Conservation (phyloP, 1,139 yeast genomes). For the Kluyveromyces sp. region DNA sequence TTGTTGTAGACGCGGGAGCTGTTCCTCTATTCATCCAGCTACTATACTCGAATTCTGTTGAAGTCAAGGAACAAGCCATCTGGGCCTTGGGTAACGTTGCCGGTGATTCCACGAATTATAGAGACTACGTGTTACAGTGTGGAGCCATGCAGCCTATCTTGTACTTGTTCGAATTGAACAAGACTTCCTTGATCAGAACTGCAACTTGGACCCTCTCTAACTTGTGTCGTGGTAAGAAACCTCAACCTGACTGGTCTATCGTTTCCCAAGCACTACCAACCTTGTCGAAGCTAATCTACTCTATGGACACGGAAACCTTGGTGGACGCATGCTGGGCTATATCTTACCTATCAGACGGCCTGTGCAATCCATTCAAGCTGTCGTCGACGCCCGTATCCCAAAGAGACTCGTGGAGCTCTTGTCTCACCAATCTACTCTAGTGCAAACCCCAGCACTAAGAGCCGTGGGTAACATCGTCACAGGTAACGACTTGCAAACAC, state of each 20-base stretch:
- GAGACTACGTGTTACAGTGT: constrained; percentile 79
- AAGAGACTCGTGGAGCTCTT: constrained; percentile 85
- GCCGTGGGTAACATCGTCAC: constrained; percentile 98
- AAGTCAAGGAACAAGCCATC: constrained; percentile 95
- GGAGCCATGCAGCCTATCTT: constrained; percentile 89
- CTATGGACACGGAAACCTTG: constrained; percentile 85
- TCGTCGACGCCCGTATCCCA: constrained; percentile 93
- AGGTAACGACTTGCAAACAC: constrained; percentile 93
- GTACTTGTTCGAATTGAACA: constrained; percentile 67
- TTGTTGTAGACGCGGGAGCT: constrained; percentile 89
- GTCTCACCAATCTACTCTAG: constrained; percentile 73
- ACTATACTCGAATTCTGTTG: constrained; percentile 71
- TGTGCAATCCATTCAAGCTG: constrained; percentile 90
- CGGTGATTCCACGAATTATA: constrained; percentile 84
- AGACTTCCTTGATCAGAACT: constrained; percentile 83
- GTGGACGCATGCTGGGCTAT: constrained; percentile 99
- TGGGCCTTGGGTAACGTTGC: constrained; percentile 99
- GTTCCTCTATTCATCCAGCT: constrained; percentile 85
- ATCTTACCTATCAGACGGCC: constrained; percentile 90
- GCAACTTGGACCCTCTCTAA: constrained; percentile 98
- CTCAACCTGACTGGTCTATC: constrained; percentile 90
- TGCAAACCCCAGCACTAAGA: constrained; percentile 95
- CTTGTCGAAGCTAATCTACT: constrained; percentile 80
- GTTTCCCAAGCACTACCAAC: constrained; percentile 89
- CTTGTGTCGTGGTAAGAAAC: constrained; percentile 91